Conservation (phyloP, 768 basidiomycete genomes). For the Lyophyllum shimeji region DNA sequence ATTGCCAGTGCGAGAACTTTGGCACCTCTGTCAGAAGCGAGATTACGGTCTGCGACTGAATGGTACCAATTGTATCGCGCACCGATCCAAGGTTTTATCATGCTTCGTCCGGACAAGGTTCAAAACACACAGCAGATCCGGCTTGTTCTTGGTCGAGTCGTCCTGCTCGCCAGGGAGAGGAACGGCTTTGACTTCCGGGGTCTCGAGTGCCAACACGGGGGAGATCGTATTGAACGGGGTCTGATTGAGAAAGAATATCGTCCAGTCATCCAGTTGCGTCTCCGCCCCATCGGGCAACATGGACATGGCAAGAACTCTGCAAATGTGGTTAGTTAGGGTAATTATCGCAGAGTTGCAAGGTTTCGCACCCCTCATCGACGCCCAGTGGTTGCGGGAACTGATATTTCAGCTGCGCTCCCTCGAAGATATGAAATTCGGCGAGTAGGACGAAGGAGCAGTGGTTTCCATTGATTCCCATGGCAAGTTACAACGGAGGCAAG, state of each 20-base stretch:
- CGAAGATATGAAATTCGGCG: constrained; percentile 98
- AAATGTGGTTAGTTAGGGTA: constrained; percentile 15
- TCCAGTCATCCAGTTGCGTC: constrained; percentile 94
- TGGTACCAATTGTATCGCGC: constrained; percentile 19
- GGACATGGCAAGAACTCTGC: constrained; percentile 88
- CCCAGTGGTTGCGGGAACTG: constrained; percentile 96
- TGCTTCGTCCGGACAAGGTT: constrained; percentile 92
- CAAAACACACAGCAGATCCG: constrained; percentile 79
- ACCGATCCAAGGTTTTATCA: constrained; percentile 82
- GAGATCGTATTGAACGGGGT: constrained; percentile 85
- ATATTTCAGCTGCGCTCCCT: constrained; percentile 90
- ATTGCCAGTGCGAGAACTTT: constrained; percentile 94
- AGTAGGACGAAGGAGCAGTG: constrained; percentile 92
- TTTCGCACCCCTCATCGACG: constrained; percentile 85
- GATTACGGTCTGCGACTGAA: not conserved
- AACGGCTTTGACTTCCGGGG: constrained; percentile 39
- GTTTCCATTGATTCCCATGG: constrained; percentile 63
- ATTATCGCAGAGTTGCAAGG: constrained; percentile 1
- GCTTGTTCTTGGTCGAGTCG: constrained; percentile 28
- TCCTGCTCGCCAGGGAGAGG: constrained; percentile 35
- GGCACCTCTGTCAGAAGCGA: constrained; percentile 64
- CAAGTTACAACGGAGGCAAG: constrained; percentile 3
- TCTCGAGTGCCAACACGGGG: constrained; percentile 75
- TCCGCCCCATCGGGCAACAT: constrained; percentile 99
- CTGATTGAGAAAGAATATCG: constrained; percentile 97